These are phyloP conservation scores for Apiotrichum domesticum DNA, from an alignment of 1,284 basidiomycete genomes.

Conservation along the genomic window DNA sequence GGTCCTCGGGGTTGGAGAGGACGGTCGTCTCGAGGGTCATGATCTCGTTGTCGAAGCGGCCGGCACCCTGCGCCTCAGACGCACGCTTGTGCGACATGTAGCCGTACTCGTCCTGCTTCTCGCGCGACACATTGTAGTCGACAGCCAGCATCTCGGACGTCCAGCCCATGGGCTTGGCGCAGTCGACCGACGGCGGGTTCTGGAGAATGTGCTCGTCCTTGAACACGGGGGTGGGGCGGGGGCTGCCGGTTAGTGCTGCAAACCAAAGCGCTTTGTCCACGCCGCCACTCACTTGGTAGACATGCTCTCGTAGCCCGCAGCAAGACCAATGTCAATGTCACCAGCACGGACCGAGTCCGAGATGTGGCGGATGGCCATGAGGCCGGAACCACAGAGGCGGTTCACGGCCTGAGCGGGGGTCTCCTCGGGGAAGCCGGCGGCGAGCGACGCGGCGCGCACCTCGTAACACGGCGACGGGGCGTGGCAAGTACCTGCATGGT, in stretches of 20 bases:
- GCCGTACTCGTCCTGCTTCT: conserved; percentile 75
- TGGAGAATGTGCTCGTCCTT: conserved; percentile 69
- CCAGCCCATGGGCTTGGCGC: conserved; percentile 86
- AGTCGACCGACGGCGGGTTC: conserved; percentile 61
- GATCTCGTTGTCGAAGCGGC: conserved; percentile 70
- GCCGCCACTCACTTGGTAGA: conserved; percentile 41
- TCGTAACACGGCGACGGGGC: conserved; percentile 19
- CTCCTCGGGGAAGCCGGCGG: conserved; percentile 41
- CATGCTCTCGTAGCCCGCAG: conserved; percentile 80
- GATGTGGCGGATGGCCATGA: conserved; percentile 59
- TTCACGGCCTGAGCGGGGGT: conserved; percentile 76
- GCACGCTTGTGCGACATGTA: conserved; percentile 74
- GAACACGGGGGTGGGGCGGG: conserved; percentile 64
- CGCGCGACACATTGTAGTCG: conserved; percentile 64
- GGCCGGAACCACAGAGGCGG: conserved; percentile 72
- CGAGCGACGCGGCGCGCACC: conserved; percentile 18
- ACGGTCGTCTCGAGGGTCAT: conserved; percentile 63
- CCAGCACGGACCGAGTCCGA: conserved; percentile 71
- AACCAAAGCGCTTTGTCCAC: too few relatives aligned
- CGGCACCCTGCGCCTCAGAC: conserved; percentile 55
- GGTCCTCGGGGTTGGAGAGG: conserved; percentile 22
- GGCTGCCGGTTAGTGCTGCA: conserved; percentile 47
- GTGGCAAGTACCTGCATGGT: conserved; percentile 11
- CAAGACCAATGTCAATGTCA: conserved; percentile 63
- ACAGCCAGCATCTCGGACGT: conserved; percentile 80